Evolutionary conservation across 2,329 filamentous ascomycete species (phyloP).

Genomic region (Exutisphaerella laricina): DNA sequence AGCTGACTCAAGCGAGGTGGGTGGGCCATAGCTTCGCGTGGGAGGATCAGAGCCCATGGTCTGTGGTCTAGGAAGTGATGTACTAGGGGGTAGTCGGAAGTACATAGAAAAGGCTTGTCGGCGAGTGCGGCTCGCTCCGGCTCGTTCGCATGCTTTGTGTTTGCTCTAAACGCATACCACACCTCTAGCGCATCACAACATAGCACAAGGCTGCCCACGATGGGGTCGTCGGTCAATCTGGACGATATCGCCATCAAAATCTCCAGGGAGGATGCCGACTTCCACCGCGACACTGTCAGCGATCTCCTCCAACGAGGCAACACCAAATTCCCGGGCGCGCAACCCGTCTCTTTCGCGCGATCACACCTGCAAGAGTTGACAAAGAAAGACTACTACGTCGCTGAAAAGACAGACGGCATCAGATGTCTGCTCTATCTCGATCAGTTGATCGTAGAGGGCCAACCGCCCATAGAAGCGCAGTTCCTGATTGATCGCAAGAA

Average conservation of each 20-base stretch:
- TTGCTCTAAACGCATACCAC: too few species aligned
- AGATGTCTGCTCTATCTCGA: constrained; percentile 92
- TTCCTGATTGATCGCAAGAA: constrained; percentile 98
- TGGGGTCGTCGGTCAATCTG: constrained; percentile 12
- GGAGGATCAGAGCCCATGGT: too few species aligned
- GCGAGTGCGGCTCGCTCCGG: too few species aligned
- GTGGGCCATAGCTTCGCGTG: too few species aligned
- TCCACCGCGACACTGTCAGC: constrained; percentile 27
- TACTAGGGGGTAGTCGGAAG: too few species aligned
- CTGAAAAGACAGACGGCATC: constrained; percentile 96
- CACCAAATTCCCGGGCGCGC: constrained; percentile 75
- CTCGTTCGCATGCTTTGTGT: too few species aligned
- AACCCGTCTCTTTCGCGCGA: constrained; percentile 86
- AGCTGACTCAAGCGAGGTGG: too few species aligned
- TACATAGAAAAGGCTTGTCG: too few species aligned
- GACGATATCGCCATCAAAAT: constrained; percentile 12
- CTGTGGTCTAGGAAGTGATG: too few species aligned
- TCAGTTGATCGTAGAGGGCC: constrained; percentile 42
- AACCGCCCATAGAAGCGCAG: constrained; percentile 46
- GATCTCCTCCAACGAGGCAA: constrained; percentile 65
- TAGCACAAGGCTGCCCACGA: too few species aligned
- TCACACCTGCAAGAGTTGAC: constrained; percentile 78
- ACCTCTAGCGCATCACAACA: too few species aligned
- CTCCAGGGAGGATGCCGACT: constrained; percentile 21
- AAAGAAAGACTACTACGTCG: constrained; percentile 86